These are phyloP conservation scores for Hanseniaspora singularis DNA, from an alignment of 805 yeast species.

Conservation along the genomic window DNA sequence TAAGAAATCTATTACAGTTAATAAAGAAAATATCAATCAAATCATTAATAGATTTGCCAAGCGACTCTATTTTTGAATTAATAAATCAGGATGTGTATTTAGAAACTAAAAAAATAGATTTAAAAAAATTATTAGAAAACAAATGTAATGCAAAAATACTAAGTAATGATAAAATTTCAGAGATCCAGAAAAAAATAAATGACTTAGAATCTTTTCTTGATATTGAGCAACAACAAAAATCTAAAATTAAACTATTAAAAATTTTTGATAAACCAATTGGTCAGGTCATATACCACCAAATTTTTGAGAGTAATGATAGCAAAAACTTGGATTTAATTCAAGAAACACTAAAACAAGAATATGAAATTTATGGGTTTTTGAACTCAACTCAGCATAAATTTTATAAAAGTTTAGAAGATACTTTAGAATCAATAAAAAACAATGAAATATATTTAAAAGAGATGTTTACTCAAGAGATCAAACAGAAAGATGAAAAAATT, in stretches of 20 bases:
- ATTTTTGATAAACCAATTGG: slow-evolving; percentile 8
- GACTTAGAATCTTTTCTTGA: not conserved
- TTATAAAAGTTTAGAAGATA: not conserved
- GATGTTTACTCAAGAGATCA: not conserved
- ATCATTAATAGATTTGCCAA: no score
- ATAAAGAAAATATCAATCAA: no score
- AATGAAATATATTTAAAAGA: no score
- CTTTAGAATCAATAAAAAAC: not conserved
- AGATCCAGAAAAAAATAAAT: not conserved
- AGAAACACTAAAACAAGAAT: not conserved
- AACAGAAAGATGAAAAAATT: not conserved
- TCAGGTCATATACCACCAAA: no score
- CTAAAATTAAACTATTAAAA: not conserved
- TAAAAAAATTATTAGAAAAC: slow-evolving; percentile 10
- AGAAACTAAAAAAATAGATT: slow-evolving; percentile 12
- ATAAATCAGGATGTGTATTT: no score
- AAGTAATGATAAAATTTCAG: not conserved
- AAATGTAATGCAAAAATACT: not conserved
- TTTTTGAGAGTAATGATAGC: slow-evolving; percentile 1
- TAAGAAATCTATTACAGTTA: no score
- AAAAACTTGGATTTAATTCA: not conserved
- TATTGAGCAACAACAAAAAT: no score
- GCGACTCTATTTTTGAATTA: no score
- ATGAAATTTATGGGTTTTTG: not conserved
- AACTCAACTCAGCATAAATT: not conserved